These are phyloP conservation scores for Arachnopeziza araneosa DNA, from an alignment of 2,329 filamentous ascomycete genomes.

Conservation along the genomic window DNA sequence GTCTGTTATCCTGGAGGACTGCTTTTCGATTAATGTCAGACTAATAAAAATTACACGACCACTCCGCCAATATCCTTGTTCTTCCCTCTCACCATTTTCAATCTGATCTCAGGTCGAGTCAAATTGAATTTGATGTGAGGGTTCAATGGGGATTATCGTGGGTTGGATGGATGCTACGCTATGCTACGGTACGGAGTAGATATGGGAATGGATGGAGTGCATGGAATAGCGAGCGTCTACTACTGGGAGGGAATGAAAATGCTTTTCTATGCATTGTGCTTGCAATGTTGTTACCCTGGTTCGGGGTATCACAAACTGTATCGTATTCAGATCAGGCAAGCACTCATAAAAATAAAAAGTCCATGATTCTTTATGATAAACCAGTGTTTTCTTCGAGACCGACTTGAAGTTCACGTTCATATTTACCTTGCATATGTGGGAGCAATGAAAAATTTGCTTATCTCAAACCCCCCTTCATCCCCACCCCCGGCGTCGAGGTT, in stretches of 20 bases:
- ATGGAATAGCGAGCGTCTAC: background rate
- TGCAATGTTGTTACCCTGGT: background rate
- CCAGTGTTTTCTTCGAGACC: background rate
- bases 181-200: background rate
- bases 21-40: slow-evolving; percentile 6
- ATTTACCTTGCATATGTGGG: background rate
- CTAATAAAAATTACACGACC: background rate
- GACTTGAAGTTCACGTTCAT: background rate
- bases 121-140: background rate
- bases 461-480: background rate
- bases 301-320: background rate
- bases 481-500: background rate
- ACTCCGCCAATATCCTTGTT: background rate
- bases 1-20: background rate
- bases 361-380: background rate
- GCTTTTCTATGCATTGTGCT: background rate
- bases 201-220: background rate
- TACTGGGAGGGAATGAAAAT: background rate
- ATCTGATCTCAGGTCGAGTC: background rate
- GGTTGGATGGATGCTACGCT: background rate
- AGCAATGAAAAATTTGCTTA: background rate
- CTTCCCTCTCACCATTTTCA: background rate
- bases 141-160: background rate
- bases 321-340: background rate
- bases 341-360: slow-evolving; percentile 1